phyloP scores from a whole-genome alignment of 352 stramenopile genomes.

The Globisporangium carolinianum region DNA sequence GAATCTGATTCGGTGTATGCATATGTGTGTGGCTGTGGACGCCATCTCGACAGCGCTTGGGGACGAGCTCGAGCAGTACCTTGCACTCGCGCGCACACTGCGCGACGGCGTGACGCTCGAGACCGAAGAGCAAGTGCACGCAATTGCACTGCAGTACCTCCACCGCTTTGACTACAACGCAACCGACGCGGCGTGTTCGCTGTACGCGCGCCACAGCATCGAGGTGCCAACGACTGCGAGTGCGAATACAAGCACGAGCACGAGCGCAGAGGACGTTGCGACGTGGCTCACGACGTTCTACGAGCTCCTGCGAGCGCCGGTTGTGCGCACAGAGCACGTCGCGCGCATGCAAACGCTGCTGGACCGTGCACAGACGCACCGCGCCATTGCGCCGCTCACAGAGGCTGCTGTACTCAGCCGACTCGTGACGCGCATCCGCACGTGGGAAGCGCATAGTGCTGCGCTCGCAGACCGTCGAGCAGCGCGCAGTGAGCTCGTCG shows the following conservation, averaged over 20 bases:
- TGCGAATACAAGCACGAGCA: background rate
- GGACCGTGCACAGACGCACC: slow-evolving; percentile 16
- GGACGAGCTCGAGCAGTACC: slow-evolving; percentile 66
- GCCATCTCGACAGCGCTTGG: slow-evolving; percentile 31
- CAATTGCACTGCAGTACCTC: slow-evolving; percentile 67
- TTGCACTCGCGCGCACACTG: slow-evolving; percentile 67
- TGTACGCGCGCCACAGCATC: slow-evolving; percentile 81
- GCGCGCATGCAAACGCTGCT: slow-evolving; percentile 27
- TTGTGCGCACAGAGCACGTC: slow-evolving; percentile 34
- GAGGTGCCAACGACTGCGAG: slow-evolving; percentile 32
- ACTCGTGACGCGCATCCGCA: slow-evolving; percentile 41
- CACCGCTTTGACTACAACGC: slow-evolving; percentile 81
- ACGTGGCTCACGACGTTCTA: slow-evolving; percentile 70
- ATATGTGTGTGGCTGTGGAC: background rate
- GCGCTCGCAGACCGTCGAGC: slow-evolving; percentile 21
- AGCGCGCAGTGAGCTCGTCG: slow-evolving; percentile 38
- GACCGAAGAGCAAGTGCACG: slow-evolving; percentile 62
- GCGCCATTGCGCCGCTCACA: slow-evolving; percentile 23
- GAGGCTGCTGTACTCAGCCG: slow-evolving; percentile 53
- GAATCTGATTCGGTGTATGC: background rate
- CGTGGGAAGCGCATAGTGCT: slow-evolving; percentile 41
- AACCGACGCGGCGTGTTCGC: slow-evolving; percentile 63
- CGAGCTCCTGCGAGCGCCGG: slow-evolving; percentile 33
- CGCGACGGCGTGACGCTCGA: slow-evolving; percentile 78
- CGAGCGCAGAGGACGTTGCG: slow-evolving; percentile 31